Conservation (phyloP, 163 green algal genomes). For the Prototheca wickerhamii region DNA sequence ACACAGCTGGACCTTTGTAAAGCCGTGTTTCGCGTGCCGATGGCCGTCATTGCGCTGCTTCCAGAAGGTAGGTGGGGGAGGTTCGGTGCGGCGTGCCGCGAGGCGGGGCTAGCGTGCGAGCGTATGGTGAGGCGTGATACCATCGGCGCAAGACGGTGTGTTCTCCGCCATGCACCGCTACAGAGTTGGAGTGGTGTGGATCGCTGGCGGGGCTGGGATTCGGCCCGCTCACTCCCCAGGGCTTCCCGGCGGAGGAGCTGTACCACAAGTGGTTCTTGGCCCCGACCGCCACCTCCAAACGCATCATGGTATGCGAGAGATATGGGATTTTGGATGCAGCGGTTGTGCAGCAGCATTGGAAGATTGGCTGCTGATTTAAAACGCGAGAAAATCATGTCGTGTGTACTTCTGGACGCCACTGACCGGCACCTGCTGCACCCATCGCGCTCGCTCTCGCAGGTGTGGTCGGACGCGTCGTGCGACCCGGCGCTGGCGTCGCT, state of each 20-base stretch:
- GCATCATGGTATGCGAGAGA: too few relatives aligned
- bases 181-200: neutral
- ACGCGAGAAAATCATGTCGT: too few relatives aligned
- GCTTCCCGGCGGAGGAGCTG: too few relatives aligned
- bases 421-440: neutral
- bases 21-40: neutral
- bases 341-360: too few relatives aligned
- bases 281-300: too few relatives aligned
- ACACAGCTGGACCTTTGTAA: neutral
- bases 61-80: neutral
- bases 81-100: neutral
- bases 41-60: neutral
- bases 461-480: neutral
- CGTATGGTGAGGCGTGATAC: too few relatives aligned
- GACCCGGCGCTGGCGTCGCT: neutral
- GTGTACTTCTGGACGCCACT: too few relatives aligned
- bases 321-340: too few relatives aligned
- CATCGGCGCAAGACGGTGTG: neutral
- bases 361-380: too few relatives aligned
- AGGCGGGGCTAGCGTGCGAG: too few relatives aligned
- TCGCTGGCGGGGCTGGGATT: neutral
- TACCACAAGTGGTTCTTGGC: neutral
- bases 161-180: neutral
- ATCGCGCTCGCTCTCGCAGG: neutral
- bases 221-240: neutral